phyloP scores from a whole-genome alignment of 1,284 basidiomycete genomes.

The Malassezia psittaci region DNA sequence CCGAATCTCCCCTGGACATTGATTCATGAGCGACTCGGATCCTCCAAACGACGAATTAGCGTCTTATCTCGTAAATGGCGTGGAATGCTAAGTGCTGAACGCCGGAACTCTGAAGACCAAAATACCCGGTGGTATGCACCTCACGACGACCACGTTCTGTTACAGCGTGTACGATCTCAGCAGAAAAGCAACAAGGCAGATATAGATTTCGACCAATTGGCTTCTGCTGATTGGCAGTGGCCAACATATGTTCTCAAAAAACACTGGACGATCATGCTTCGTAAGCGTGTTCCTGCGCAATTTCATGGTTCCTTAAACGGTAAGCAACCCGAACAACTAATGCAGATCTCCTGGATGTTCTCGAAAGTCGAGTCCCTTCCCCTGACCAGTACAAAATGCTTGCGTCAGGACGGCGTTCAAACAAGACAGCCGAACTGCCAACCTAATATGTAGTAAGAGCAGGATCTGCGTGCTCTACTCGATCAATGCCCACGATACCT shows the following conservation, averaged over 20 bases:
- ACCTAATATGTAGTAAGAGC: too few relatives aligned
- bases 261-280: slow-evolving; percentile 18
- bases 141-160: slow-evolving; percentile 16
- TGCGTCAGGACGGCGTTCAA: slow-evolving; percentile 12
- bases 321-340: neutral
- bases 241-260: slow-evolving; percentile 18
- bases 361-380: slow-evolving; percentile 8
- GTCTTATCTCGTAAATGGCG: slow-evolving; percentile 20
- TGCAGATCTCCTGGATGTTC: slow-evolving; percentile 9
- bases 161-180: slow-evolving; percentile 15
- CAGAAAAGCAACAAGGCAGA: slow-evolving; percentile 9
- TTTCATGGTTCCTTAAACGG: slow-evolving; percentile 10
- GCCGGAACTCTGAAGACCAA: slow-evolving; percentile 12
- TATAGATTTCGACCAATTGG: slow-evolving; percentile 17
- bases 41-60: slow-evolving; percentile 16
- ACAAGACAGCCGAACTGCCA: neutral
- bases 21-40: slow-evolving; percentile 18
- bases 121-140: slow-evolving; percentile 18
- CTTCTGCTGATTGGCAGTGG: slow-evolving; percentile 17
- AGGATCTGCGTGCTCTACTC: too few relatives aligned
- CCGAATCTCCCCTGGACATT: slow-evolving; percentile 19
- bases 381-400: slow-evolving; percentile 18
- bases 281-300: slow-evolving; percentile 11
- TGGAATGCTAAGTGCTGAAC: slow-evolving; percentile 19
- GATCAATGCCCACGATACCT: too few relatives aligned